Evolutionary conservation across 2,329 filamentous ascomycete species (phyloP).

Genomic region (Pseudogymnoascus sp.): DNA sequence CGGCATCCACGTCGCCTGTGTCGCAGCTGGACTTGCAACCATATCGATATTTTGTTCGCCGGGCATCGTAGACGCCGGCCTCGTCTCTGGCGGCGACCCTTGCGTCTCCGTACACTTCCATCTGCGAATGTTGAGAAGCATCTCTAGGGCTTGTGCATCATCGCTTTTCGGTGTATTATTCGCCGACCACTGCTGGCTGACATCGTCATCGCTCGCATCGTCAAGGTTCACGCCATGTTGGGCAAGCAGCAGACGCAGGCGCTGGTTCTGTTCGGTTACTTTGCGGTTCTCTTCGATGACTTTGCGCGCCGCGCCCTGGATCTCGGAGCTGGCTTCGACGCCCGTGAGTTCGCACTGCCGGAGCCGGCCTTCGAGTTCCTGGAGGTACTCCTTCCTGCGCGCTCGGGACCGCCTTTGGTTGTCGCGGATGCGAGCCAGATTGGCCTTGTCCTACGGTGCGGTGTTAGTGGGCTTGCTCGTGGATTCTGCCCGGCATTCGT

Average conservation of each 20-base stretch:
- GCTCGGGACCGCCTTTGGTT: slow-evolving; percentile 73
- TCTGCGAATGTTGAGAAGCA: slow-evolving; percentile 22
- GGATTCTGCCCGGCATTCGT: slow-evolving; percentile 3
- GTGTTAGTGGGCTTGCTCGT: slow-evolving; percentile 6
- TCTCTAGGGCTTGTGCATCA: slow-evolving; percentile 23
- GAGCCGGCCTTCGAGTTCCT: slow-evolving; percentile 60
- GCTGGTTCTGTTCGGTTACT: slow-evolving; percentile 63
- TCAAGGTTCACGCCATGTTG: slow-evolving; percentile 37
- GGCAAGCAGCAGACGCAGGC: slow-evolving; percentile 52
- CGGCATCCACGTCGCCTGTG: background rate
- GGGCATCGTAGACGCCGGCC: background rate
- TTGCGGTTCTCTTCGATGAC: slow-evolving; percentile 65
- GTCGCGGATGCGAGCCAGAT: slow-evolving; percentile 58
- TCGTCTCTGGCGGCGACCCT: background rate
- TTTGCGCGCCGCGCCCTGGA: slow-evolving; percentile 61
- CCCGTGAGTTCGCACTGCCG: slow-evolving; percentile 58
- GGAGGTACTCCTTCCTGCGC: slow-evolving; percentile 64
- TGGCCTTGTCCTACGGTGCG: slow-evolving; percentile 21
- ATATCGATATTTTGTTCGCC: slow-evolving; percentile 1
- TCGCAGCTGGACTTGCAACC: background rate
- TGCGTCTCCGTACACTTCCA: slow-evolving; percentile 11
- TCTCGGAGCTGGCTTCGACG: slow-evolving; percentile 61
- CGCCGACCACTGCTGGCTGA: background rate
- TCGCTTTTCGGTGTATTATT: slow-evolving; percentile 8
- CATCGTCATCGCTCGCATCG: background rate